These are phyloP conservation scores for Penicillium sp. DNA, from an alignment of 2,329 filamentous ascomycete species.

Conservation along the genomic window DNA sequence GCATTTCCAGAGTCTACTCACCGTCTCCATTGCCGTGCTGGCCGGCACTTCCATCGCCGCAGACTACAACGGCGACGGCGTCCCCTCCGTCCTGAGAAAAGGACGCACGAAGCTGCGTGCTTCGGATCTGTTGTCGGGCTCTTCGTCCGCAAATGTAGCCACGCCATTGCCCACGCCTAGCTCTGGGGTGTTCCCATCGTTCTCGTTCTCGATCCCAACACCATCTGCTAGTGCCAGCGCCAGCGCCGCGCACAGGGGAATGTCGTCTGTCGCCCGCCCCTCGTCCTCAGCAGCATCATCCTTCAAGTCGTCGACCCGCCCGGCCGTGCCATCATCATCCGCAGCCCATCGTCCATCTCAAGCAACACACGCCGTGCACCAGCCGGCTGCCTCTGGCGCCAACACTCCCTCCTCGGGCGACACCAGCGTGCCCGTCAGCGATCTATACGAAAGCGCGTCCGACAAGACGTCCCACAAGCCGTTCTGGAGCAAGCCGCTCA, in stretches of 20 bases:
- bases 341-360: neutral
- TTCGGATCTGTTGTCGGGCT: neutral
- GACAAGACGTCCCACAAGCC: neutral
- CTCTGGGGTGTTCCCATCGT: neutral
- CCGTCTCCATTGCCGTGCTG: conserved; percentile 10
- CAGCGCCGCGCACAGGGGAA: neutral
- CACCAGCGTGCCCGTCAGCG: neutral
- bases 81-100: conserved; percentile 1
- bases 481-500: conserved; percentile 8
- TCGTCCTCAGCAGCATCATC: neutral
- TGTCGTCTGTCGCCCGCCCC: neutral
- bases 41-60: conserved; percentile 11
- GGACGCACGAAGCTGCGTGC: conserved; percentile 3
- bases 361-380: conserved; percentile 1
- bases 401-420: neutral
- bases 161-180: neutral
- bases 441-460: neutral
- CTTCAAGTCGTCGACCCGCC: neutral
- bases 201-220: neutral
- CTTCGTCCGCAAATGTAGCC: neutral
- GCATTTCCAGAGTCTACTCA: conserved; percentile 10
- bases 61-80: conserved; percentile 7
- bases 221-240: neutral
- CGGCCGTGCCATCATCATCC: neutral
- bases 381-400: neutral